Conservation (phyloP, 2,329 filamentous ascomycete species). For the Fusarium temperatum region DNA sequence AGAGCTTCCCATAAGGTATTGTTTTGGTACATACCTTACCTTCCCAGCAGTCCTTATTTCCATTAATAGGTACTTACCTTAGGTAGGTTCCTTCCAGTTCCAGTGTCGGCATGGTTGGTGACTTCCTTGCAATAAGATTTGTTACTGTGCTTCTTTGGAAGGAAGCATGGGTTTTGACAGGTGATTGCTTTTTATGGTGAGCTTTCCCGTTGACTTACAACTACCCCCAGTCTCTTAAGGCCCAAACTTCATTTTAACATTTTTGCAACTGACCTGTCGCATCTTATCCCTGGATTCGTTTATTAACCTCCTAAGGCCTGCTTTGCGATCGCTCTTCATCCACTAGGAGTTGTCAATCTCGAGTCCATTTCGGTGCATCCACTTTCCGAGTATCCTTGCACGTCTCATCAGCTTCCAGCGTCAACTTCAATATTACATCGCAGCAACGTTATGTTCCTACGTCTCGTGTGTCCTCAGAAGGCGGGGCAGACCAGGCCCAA, state of each 20-base stretch:
- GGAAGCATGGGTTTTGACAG: not conserved
- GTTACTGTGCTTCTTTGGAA: conserved; percentile 23
- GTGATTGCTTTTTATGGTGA: conserved; percentile 11
- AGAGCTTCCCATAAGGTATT: not conserved
- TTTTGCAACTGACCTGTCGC: not conserved
- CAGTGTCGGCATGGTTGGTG: not conserved
- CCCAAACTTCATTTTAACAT: not conserved
- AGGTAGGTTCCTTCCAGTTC: not conserved
- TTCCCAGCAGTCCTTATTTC: not conserved
- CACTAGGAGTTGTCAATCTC: not conserved
- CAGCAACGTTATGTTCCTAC: conserved; percentile 1
- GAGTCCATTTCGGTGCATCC: conserved; percentile 5
- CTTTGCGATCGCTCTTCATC: not conserved
- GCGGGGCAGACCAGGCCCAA: conserved; percentile 5
- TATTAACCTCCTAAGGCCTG: not conserved
- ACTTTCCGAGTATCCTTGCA: not conserved
- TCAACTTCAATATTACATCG: not conserved
- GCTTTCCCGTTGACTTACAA: not conserved
- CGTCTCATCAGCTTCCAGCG: not conserved
- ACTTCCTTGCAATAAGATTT: not conserved
- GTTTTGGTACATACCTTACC: not conserved
- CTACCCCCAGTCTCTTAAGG: not conserved
- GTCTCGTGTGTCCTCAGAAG: conserved; percentile 11
- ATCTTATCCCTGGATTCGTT: not conserved
- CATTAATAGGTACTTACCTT: not conserved